A percentile compares a stretch with the other conserved stretches of the same genome.
These are phyloP conservation scores for Neospermospora avenae DNA, from an alignment of 2,329 filamentous ascomycete genomes.

Conservation along the genomic window DNA sequence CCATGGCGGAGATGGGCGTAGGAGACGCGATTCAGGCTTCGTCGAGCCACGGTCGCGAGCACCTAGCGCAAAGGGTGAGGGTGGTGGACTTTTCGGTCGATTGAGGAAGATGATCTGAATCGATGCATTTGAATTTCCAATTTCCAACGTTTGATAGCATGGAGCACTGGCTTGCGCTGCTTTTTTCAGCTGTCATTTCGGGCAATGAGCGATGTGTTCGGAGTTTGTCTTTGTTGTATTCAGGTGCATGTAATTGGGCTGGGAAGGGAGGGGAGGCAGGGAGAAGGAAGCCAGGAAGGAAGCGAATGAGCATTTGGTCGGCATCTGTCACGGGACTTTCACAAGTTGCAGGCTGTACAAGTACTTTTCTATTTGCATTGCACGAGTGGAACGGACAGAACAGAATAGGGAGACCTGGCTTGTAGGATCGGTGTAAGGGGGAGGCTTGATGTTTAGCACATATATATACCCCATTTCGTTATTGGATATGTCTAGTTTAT, in stretches of 20 bases:
- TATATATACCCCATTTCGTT: slow-evolving; percentile 22
- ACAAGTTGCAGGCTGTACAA: slow-evolving; percentile 13
- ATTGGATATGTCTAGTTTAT: slow-evolving; percentile 1
- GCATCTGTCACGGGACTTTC: slow-evolving; percentile 14
- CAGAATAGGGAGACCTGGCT: slow-evolving; percentile 11
- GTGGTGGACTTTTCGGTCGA: slow-evolving; percentile 51
- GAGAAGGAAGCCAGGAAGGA: not conserved
- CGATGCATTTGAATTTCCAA: slow-evolving; percentile 2
- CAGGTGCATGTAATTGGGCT: not conserved
- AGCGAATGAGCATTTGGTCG: slow-evolving; percentile 14
- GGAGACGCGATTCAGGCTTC: slow-evolving; percentile 30
- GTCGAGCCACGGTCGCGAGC: slow-evolving; percentile 49
- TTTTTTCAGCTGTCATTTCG: slow-evolving; percentile 2
- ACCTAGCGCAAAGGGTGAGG: slow-evolving; percentile 53
- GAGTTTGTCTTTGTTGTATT: slow-evolving; percentile 1
- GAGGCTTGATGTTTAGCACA: slow-evolving; percentile 9
- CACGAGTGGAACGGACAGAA: not conserved
- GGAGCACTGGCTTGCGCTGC: slow-evolving; percentile 3
- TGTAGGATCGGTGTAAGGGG: slow-evolving; percentile 19
- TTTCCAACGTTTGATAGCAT: slow-evolving; percentile 7
- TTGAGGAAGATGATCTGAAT: slow-evolving; percentile 13
- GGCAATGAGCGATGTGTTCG: slow-evolving; percentile 1
- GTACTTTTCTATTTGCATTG: slow-evolving; percentile 10
- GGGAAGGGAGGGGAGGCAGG: not conserved
- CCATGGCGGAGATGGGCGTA: slow-evolving; percentile 28